A percentile compares a stretch with the other conserved stretches of the same genome.
Conservation (phyloP, 768 basidiomycete genomes). For the Xerocomellus dryophilus region DNA sequence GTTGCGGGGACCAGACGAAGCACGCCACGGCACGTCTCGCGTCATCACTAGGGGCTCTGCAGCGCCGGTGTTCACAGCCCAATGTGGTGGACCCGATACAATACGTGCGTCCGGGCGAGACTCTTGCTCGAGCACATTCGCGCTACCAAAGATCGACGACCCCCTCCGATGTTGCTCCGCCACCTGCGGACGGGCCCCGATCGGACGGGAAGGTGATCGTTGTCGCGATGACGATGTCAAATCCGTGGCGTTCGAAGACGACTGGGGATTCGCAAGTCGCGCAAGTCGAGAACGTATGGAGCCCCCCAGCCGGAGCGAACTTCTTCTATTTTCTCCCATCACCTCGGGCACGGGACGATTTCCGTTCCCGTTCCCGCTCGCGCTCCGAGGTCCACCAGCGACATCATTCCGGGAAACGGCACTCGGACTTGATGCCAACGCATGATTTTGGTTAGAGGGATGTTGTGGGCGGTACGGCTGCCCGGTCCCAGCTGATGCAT, state of each 20-base stretch:
- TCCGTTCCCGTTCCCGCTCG: slow-evolving; percentile 7
- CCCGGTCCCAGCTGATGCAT: slow-evolving; percentile 1
- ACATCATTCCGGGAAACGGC: slow-evolving; percentile 1
- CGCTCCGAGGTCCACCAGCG: slow-evolving; percentile 3
- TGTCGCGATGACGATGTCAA: slow-evolving; percentile 12
- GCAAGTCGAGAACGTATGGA: slow-evolving; percentile 28
- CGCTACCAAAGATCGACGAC: slow-evolving; percentile 4
- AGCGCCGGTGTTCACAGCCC: slow-evolving; percentile 6
- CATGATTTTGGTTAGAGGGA: slow-evolving; percentile 3
- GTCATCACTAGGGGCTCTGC: slow-evolving; percentile 1
- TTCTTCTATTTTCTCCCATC: slow-evolving; percentile 16
- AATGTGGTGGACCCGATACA: slow-evolving; percentile 3
- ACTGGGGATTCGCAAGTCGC: slow-evolving; percentile 20
- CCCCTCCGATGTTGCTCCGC: slow-evolving; percentile 14
- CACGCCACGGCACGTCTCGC: slow-evolving; percentile 25
- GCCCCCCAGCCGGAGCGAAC: slow-evolving; percentile 22
- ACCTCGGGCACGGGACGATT: slow-evolving; percentile 8
- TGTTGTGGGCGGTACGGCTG: slow-evolving; percentile 12
- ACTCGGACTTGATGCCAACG: not conserved
- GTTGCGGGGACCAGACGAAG: slow-evolving; percentile 16
- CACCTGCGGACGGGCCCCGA: slow-evolving; percentile 25
- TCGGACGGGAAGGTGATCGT: slow-evolving; percentile 25
- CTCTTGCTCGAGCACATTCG: slow-evolving; percentile 10
- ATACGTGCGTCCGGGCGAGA: slow-evolving; percentile 6
- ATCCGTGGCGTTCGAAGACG: slow-evolving; percentile 7